phyloP scores from a whole-genome alignment of 2,329 filamentous ascomycete genomes.

The Fusarium virguliforme region DNA sequence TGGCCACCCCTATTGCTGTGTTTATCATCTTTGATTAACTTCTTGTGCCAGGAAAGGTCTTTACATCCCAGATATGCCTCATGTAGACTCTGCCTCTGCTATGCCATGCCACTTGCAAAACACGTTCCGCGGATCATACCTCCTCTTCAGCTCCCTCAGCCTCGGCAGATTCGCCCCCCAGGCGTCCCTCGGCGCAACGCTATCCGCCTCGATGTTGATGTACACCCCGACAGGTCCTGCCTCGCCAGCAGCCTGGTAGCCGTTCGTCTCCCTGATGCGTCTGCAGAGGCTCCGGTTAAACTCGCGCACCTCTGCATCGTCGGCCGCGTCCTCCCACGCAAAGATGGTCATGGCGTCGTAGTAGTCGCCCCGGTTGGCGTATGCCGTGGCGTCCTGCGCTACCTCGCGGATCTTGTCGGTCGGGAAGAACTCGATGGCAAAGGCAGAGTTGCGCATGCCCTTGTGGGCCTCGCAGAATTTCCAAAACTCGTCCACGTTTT shows the following conservation, averaged over 20 bases:
- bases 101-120: conserved; percentile 55
- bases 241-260: conserved; percentile 42
- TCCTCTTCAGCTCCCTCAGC: conserved; percentile 54
- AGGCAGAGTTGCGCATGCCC: conserved; percentile 44
- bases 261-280: conserved; percentile 47
- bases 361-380: conserved; percentile 62
- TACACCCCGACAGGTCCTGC: conserved; percentile 50
- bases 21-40: background rate
- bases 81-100: conserved; percentile 11
- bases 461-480: conserved; percentile 41
- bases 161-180: conserved; percentile 54
- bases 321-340: conserved; percentile 58
- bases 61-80: background rate
- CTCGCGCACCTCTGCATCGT: conserved; percentile 57
- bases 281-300: conserved; percentile 58
- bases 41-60: background rate
- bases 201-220: conserved; percentile 52
- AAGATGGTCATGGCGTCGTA: conserved; percentile 61
- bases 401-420: conserved; percentile 59
- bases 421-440: conserved; percentile 62
- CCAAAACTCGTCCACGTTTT: conserved; percentile 51
- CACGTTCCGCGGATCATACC: conserved; percentile 55
- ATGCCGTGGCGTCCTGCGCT: conserved; percentile 58
- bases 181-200: conserved; percentile 47
- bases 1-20: background rate